Base-by-base conservation (phyloP, 768 basidiomycete species). In the Mycena belliarum region DNA sequence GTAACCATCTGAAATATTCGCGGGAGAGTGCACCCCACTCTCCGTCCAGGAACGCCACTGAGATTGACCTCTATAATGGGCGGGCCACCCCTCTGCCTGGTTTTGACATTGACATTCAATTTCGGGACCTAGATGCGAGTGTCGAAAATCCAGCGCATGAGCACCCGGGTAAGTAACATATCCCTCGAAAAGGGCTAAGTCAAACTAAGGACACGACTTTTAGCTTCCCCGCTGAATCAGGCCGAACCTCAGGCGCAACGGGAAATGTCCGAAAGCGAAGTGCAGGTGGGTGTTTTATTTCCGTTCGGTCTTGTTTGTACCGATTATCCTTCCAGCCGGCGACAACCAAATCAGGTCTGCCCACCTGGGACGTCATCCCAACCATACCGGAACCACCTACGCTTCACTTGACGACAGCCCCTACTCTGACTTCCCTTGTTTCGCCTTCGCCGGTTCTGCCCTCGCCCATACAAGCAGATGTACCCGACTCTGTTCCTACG, bases 351-450 rank as follows among this genome's bases (percentile, higher is more conserved):
- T n/a, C 37, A 18, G 16, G 6, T 38, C 15, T 60, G 44, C 59
- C 59, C 7, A 60, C 59, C 10, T 60, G 59, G 59, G 43, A 60
- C 46, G 59, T 55, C 9, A 14, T 46, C 23, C 52, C 59, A 15
- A 50, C 48, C 16, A 5, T 35, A 28, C 49, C 26, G 35, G 59
- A 50, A 20, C 1, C 43, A 10, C 14, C 42, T 14, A 10, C 14
- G 18, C 32, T 50, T 14, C 42, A 12, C 18, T 25, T 41, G 26
- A 18, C 26, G 21, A 9, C 24, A 16, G 7, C 29, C 32, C 45
- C 50, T 32, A 14, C 21, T 21, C 26, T 53, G 15, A 37, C 57
- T 41, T n/a, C 35, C 35, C 48, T 54, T 37, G 56, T 21, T 35
- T 40, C 49, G 37, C 48, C 47, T 15, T 42, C 37, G 37, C 29